Evolutionary conservation across 1,139 yeast genomes (phyloP).

Genomic region (Lodderomyces elongisporus): DNA sequence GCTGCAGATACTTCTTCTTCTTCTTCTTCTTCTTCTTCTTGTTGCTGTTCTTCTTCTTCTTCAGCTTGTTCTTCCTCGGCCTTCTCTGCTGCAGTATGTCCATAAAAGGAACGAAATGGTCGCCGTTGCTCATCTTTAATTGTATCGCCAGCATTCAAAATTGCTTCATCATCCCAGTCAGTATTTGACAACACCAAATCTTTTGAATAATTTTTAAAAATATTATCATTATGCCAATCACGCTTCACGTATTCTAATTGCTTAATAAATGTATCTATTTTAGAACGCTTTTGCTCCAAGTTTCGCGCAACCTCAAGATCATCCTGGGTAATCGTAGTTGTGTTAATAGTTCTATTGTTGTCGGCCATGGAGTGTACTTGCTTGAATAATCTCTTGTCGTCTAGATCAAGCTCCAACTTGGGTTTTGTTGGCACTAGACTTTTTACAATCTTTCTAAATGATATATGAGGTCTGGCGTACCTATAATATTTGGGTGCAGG

Average conservation of each 20-base stretch:
- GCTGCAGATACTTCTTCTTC: not conserved
- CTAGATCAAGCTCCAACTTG: constrained; percentile 44
- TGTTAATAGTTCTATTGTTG: not conserved
- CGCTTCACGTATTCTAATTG: constrained; percentile 31
- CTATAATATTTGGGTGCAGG: constrained; percentile 54
- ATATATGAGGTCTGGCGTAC: constrained; percentile 48
- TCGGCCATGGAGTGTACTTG: constrained; percentile 13
- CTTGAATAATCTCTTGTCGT: constrained; percentile 42
- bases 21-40: not conserved
- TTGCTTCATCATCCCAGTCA: constrained; percentile 76
- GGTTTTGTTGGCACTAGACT: constrained; percentile 61
- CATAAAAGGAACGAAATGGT: constrained; percentile 3
- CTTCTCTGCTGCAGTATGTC: constrained; percentile 8
- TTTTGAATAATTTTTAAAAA: constrained; percentile 42
- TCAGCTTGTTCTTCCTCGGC: no score
- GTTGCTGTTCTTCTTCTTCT: not conserved
- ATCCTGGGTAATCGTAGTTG: constrained; percentile 16
- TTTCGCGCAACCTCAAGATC: constrained; percentile 31
- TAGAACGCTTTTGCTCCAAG: constrained; percentile 19
- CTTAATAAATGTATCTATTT: constrained; percentile 16
- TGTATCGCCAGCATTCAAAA: constrained; percentile 46
- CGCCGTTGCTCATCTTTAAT: constrained; percentile 13
- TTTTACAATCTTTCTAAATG: constrained; percentile 32
- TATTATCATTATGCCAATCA: constrained; percentile 36
- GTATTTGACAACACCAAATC: constrained; percentile 70